Percentiles rank a stretch among this genome's conserved stretches.
Evolutionary conservation across 2,329 filamentous ascomycete species (phyloP).

Genomic region (Epichloe scottii): DNA sequence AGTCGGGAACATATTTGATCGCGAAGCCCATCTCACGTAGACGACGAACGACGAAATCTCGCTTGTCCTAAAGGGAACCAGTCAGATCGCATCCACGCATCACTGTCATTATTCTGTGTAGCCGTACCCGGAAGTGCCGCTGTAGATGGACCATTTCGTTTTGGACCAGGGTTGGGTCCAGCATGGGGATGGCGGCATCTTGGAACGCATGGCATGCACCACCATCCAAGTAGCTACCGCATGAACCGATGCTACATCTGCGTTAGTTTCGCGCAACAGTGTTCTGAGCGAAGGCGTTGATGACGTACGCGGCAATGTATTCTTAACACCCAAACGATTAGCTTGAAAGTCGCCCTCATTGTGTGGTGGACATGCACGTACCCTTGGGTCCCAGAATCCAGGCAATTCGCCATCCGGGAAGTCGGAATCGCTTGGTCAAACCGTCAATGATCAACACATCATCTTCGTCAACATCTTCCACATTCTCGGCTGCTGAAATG

Average conservation of each 20-base stretch:
- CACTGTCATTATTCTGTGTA: background rate
- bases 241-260: constrained; percentile 56
- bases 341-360: background rate
- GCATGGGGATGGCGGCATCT: constrained; percentile 82
- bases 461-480: constrained; percentile 78
- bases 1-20: constrained; percentile 73
- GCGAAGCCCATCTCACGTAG: constrained; percentile 78
- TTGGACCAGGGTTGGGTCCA: constrained; percentile 71
- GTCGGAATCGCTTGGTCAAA: constrained; percentile 89
- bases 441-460: constrained; percentile 93
- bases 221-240: constrained; percentile 87
- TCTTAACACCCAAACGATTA: constrained; percentile 31
- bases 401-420: constrained; percentile 91
- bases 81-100: constrained; percentile 10
- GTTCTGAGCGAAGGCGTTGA: background rate
- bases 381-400: constrained; percentile 89
- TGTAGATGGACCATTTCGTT: constrained; percentile 85
- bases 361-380: constrained; percentile 15
- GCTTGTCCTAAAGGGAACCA: constrained; percentile 49
- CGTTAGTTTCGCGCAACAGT: constrained; percentile 4
- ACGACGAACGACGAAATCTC: constrained; percentile 75
- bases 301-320: constrained; percentile 67
- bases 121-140: constrained; percentile 59
- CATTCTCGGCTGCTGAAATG: constrained; percentile 79
- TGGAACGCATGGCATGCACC: constrained; percentile 94